These are phyloP conservation scores for Cyclotella cryptica DNA, from an alignment of 108 stramenopile species.

Conservation along the genomic window DNA sequence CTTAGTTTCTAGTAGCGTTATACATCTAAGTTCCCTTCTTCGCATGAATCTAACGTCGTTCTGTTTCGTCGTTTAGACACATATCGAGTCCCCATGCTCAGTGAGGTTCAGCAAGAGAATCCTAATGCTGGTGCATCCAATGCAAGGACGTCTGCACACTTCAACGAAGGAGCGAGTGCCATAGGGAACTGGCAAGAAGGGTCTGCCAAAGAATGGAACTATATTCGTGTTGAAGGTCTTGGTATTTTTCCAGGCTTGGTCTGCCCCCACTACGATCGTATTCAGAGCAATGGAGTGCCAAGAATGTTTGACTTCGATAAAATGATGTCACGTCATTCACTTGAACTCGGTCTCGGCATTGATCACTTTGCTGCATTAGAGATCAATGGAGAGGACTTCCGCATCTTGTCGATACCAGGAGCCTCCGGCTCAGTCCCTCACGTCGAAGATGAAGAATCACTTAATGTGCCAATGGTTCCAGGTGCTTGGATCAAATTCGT, in stretches of 20 bases:
- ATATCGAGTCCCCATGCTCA: conserved; percentile 41
- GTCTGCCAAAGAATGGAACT: conserved; percentile 57
- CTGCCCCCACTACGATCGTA: conserved; percentile 79
- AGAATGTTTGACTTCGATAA: conserved; percentile 70
- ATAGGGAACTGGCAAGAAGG: neutral
- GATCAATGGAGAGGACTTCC: conserved; percentile 62
- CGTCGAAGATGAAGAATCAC: conserved; percentile 19
- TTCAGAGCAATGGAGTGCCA: conserved; percentile 80
- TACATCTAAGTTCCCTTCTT: neutral
- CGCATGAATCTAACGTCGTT: neutral
- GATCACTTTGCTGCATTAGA: conserved; percentile 87
- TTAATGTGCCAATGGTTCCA: conserved; percentile 18
- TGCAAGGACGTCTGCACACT: neutral
- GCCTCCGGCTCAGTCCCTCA: conserved; percentile 45
- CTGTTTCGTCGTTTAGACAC: conserved; percentile 20
- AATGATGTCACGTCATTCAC: conserved; percentile 63
- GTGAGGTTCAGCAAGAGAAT: conserved; percentile 24
- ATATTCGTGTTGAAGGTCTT: conserved; percentile 65
- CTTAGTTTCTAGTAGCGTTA: neutral
- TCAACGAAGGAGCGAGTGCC: neutral
- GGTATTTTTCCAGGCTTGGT: conserved; percentile 74
- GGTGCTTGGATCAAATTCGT: conserved; percentile 64
- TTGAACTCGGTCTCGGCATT: conserved; percentile 73
- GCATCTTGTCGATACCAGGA: conserved; percentile 48
- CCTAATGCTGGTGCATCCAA: neutral